phyloP scores from a whole-genome alignment of 768 basidiomycete genomes.

The Pholiota microspora region DNA sequence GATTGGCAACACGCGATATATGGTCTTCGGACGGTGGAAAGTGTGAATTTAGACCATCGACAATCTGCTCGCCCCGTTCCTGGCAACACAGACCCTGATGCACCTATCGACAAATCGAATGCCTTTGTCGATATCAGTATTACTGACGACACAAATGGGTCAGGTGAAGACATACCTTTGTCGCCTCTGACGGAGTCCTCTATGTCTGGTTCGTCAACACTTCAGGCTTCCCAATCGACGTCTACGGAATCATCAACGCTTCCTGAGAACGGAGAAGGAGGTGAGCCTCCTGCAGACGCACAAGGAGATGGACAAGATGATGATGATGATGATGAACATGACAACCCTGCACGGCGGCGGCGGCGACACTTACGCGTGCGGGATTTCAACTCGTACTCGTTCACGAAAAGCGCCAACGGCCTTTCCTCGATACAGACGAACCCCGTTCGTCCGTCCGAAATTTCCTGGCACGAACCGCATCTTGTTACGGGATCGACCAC shows the following conservation, averaged over 20 bases:
- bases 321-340: conserved; percentile 5
- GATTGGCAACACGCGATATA: conserved; percentile 58
- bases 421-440: too few relatives aligned
- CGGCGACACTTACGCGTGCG: conserved; percentile 27
- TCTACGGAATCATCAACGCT: neutral
- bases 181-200: neutral
- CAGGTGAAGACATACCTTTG: neutral
- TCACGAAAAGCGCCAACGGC: conserved; percentile 15
- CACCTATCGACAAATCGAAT: neutral
- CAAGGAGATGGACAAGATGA: neutral
- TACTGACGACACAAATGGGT: neutral
- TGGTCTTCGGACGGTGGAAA: conserved; percentile 49
- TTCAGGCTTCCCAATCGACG: neutral
- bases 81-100: neutral
- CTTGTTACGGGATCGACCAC: conserved; percentile 41
- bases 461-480: conserved; percentile 29
- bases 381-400: conserved; percentile 32
- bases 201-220: neutral
- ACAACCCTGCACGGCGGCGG: conserved; percentile 1
- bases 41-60: conserved; percentile 20
- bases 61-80: neutral
- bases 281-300: neutral
- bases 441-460: too few relatives aligned
- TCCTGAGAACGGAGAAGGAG: neutral
- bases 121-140: neutral